Evolutionary conservation across 2,329 filamentous ascomycete genomes (phyloP), one percentile per base, ranked within the genome.

Genomic region (Calonectria pteridis): DNA sequence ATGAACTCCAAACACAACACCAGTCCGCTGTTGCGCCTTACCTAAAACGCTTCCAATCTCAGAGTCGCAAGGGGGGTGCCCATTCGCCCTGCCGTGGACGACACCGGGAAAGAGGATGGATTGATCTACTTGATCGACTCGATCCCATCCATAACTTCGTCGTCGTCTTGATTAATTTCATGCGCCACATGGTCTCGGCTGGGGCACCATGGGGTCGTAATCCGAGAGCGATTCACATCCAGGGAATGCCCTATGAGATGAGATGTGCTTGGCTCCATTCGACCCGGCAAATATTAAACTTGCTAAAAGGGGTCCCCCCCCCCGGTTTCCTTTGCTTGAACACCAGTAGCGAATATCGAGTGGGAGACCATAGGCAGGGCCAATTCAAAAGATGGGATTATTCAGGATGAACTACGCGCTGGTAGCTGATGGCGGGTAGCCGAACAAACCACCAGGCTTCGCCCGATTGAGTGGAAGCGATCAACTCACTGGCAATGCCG

Each of bases 161-260:
- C 59, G 37, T 64, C 59, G 33, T 37, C 26, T 14, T 64, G 11
- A 64, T 49, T n/a, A 46, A 64, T 64, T 49, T 49, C 59, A 64
- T 64, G 59, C 40, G 28, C 59, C 40, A 64, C 59, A 43, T 23
- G 59, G 37, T 29, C 40, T 46, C 20, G 37, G 40, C 35, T 64
- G 28, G 35, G 55, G 55, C 35, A 18, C 33, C 23, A 20, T 23
- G 55, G 55, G n/a, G n/a, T 62, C 35, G n/a, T 18, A 28, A 26
- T 37, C 35, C 26, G 7, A 40, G 33, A 62, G 33, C 35, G 33
- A 37, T 40, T 62, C 33, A 26, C 55, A 6, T 28, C 14, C 23
- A 49, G 46, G 37, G 59, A 64, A 64, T 64, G 59, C 28, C 37
- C 37, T 23, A 31, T 31, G 59, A 64, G 23, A 23, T 33, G 26